Evolutionary conservation across 2,329 filamentous ascomycete species (phyloP).

Genomic region (Onygena corvina): DNA sequence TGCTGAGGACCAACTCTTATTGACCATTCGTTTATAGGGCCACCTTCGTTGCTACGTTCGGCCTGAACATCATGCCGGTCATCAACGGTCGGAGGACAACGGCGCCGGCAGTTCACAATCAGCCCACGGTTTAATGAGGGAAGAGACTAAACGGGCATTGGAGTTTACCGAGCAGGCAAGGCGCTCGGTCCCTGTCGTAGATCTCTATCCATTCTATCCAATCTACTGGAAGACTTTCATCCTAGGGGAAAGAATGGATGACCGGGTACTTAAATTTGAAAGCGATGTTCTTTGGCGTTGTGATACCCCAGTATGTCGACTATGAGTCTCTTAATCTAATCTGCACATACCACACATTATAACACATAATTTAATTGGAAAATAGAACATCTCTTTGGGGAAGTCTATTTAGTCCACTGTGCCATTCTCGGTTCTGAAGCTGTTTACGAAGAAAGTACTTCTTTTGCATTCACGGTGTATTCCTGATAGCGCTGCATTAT

Average conservation of each 20-base stretch:
- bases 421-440: no score
- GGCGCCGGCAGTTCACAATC: not conserved
- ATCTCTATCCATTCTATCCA: no score
- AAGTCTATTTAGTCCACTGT: no score
- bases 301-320: slow-evolving; percentile 4
- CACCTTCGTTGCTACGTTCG: slow-evolving; percentile 18
- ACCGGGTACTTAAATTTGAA: not conserved
- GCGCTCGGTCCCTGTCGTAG: no score
- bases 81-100: slow-evolving; percentile 9
- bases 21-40: slow-evolving; percentile 30
- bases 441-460: no score
- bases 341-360: not conserved
- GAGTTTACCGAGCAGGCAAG: no score
- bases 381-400: no score
- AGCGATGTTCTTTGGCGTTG: not conserved
- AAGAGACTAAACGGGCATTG: not conserved
- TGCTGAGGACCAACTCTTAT: not conserved
- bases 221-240: no score
- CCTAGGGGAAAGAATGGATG: no score
- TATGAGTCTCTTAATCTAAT: not conserved
- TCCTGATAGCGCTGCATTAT: no score
- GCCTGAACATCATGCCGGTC: slow-evolving; percentile 11
- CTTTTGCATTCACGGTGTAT: no score
- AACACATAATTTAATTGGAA: no score
- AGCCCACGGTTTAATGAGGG: slow-evolving; percentile 10